Conservation (phyloP, 2,329 filamentous ascomycete species). For the Talaromyces atroroseus region DNA sequence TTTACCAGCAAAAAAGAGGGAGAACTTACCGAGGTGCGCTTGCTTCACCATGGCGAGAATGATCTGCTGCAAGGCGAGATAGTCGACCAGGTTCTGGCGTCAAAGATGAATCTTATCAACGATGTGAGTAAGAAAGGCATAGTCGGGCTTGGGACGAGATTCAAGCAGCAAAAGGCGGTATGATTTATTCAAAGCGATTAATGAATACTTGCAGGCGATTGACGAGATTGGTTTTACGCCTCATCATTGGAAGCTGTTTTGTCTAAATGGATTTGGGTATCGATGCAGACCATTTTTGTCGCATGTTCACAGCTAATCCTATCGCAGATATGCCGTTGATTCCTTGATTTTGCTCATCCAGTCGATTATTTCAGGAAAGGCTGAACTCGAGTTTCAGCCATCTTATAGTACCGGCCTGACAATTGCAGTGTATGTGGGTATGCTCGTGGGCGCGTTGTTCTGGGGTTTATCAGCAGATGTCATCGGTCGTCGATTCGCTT, state of each 20-base stretch:
- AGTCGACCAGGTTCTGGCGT: conserved; percentile 56
- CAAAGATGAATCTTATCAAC: conserved; percentile 66
- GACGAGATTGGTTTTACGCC: conserved; percentile 50
- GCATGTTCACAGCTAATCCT: conserved; percentile 14
- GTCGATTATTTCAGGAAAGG: conserved; percentile 28
- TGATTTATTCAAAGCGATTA: background rate
- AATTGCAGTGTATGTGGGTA: conserved; percentile 38
- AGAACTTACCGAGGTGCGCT: conserved; percentile 1
- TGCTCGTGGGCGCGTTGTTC: conserved; percentile 50
- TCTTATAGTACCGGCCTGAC: conserved; percentile 31
- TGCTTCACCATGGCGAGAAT: conserved; percentile 6
- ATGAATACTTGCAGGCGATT: conserved; percentile 33
- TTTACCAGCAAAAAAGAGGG: conserved; percentile 2
- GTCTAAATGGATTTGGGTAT: conserved; percentile 56
- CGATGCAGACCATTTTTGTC: background rate
- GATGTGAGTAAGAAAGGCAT: conserved; percentile 44
- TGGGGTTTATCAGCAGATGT: conserved; percentile 65
- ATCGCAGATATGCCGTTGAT: conserved; percentile 25
- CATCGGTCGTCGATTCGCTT: conserved; percentile 62
- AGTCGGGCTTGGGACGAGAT: background rate
- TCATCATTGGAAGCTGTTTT: conserved; percentile 56
- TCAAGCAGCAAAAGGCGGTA: background rate
- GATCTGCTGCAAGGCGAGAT: conserved; percentile 9
- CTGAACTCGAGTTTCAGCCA: conserved; percentile 23
- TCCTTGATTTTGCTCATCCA: conserved; percentile 34